Evolutionary conservation across 1,139 yeast species (phyloP), one percentile per base, ranked within the genome.

Genomic region (Protomyces lactucae-debilis): DNA sequence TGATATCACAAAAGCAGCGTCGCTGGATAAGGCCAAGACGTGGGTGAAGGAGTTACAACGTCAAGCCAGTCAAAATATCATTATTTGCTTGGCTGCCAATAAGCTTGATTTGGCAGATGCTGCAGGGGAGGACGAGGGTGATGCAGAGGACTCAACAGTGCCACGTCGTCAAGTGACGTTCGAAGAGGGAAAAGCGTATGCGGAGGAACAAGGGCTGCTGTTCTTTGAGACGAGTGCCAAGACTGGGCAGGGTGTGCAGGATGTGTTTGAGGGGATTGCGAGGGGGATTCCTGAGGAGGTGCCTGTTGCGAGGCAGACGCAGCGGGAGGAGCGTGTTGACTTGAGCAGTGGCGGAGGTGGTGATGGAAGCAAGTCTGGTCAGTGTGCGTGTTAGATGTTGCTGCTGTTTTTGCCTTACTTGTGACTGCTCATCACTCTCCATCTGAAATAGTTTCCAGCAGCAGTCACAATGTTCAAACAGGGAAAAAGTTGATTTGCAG

Each of bases 41-140:
- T 93, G 99, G 99, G 97, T 93, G 66, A 90, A 90, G 73, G 98
- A 93, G 75, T 81, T 93, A 70, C 96, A 90, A 72, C 97, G 95
- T 70, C 98, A 92, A 76, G 98, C 98, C 25, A 81, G 88, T 39
- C 90, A 90, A 69, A 92, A 87, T 71, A 93, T 93, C 68, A 85
- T 91, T 65, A 92, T 93, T 74, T 98, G 98, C 2, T 80, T 93
- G 55, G 96, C 92, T 43, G 99, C 97, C 39, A 93, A 93, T 79
- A 91, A 93, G 77, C 82, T 83, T 68, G 99, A 93, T 77, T 79
- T 93, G 40, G 68, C 65, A 52, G 70, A 59, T 8, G 63, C 68
- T 69, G 64, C 67, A 23, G 60, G 54, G 3, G 76, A 74, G 55
- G 76, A 71, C 40, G 78, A 73, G 56, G 72, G 65, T 3, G 76